These are phyloP conservation scores for Actinomucor elegans DNA, from an alignment of 371 early-diverging fungal genomes.

Conservation along the genomic window DNA sequence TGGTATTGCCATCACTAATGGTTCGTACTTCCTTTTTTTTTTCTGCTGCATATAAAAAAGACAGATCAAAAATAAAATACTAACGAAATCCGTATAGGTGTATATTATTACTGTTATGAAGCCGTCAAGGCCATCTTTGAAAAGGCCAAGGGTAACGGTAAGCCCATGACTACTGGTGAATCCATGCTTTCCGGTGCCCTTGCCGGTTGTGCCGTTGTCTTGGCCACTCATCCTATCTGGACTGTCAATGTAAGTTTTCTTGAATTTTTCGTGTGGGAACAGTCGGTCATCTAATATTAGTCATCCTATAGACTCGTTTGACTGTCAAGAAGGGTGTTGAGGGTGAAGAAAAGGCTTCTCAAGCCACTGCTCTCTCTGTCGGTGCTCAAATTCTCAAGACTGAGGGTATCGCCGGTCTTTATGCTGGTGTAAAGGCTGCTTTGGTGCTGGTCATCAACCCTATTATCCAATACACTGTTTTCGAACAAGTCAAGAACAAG, in stretches of 20 bases:
- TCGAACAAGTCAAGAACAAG: constrained; percentile 87
- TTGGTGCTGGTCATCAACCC: constrained; percentile 97
- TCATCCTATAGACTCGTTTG: constrained; percentile 58
- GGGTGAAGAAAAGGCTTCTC: constrained; percentile 38
- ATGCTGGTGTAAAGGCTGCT: constrained; percentile 89
- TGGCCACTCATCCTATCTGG: constrained; percentile 97
- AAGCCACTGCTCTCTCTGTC: constrained; percentile 48
- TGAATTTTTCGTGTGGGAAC: background rate
- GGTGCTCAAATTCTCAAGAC: constrained; percentile 75
- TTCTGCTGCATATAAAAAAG: background rate
- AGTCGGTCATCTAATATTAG: constrained; percentile 4
- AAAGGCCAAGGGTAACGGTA: constrained; percentile 52
- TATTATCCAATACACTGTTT: constrained; percentile 96
- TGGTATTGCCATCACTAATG: constrained; percentile 95
- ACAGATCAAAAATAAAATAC: background rate
- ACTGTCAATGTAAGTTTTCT: constrained; percentile 79
- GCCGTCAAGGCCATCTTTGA: constrained; percentile 84
- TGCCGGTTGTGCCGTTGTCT: constrained; percentile 85
- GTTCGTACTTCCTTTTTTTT: constrained; percentile 27
- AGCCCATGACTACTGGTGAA: constrained; percentile 77
- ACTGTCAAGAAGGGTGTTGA: constrained; percentile 61
- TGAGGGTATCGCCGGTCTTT: constrained; percentile 85
- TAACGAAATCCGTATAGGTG: constrained; percentile 42
- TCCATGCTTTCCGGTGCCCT: constrained; percentile 91
- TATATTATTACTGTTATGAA: constrained; percentile 96